These are phyloP conservation scores for Colletotrichum sp. DNA, from an alignment of 2,329 filamentous ascomycete genomes.

Conservation along the genomic window DNA sequence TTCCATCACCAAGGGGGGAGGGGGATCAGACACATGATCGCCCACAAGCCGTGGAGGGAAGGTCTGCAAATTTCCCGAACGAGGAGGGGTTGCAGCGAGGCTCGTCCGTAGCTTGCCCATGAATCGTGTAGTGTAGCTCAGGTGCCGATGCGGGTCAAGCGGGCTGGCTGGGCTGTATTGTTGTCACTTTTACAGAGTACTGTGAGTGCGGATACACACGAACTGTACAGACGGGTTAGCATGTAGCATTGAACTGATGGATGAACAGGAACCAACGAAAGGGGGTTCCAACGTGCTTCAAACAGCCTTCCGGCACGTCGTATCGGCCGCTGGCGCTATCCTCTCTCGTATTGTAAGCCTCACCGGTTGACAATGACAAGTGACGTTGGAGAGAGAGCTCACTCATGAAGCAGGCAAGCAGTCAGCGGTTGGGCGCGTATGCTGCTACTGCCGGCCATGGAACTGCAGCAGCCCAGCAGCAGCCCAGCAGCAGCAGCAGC, in stretches of 20 bases:
- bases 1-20: not conserved
- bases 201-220: not conserved
- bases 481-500: not conserved
- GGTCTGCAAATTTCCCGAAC: constrained; percentile 16
- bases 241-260: not conserved
- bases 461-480: not conserved
- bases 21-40: constrained; percentile 12
- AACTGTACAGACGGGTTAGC: not conserved
- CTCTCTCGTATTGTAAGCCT: not conserved
- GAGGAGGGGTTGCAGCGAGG: not conserved
- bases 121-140: not conserved
- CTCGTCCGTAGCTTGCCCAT: not conserved
- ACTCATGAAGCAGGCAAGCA: not conserved
- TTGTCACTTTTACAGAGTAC: no score
- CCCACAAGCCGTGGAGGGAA: constrained; percentile 9
- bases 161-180: not conserved
- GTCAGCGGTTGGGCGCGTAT: not conserved
- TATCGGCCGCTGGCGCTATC: not conserved
- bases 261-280: not conserved
- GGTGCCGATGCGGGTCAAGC: constrained; percentile 6
- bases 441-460: not conserved
- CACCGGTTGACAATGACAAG: not conserved
- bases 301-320: not conserved
- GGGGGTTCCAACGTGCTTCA: not conserved
- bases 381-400: not conserved